Conservation (phyloP, 257 asterid genomes). For the Rhazya stricta region DNA sequence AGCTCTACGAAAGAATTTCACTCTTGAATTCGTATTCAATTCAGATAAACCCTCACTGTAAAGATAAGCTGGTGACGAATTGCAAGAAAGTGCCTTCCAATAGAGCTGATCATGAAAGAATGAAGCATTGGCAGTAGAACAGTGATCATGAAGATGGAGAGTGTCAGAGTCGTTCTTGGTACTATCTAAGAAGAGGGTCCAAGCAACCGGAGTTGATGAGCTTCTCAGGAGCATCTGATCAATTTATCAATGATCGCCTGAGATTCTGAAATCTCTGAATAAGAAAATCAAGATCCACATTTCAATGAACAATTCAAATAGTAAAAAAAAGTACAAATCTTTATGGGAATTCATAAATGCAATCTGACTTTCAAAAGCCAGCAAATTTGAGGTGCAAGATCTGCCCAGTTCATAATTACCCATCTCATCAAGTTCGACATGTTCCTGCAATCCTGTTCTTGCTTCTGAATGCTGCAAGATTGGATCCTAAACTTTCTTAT, state of each 20-base stretch:
- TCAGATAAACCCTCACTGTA: background rate
- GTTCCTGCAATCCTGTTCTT: too few relatives aligned
- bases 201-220: conserved; percentile 29
- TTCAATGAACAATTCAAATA: background rate
- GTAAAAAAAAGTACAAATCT: background rate
- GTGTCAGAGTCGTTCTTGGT: conserved; percentile 10
- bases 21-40: background rate
- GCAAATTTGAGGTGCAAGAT: too few relatives aligned
- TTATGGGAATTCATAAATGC: background rate
- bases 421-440: too few relatives aligned
- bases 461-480: too few relatives aligned
- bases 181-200: conserved; percentile 20
- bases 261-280: conserved; percentile 15
- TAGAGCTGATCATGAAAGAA: background rate
- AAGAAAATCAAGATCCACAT: conserved; percentile 11
- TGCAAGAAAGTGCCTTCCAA: conserved; percentile 18
- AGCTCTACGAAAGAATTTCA: conserved; percentile 12
- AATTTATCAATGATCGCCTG: conserved; percentile 7
- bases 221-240: conserved; percentile 29
- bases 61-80: conserved; percentile 9
- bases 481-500: too few relatives aligned
- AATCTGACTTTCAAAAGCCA: background rate
- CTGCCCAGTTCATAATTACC: too few relatives aligned
- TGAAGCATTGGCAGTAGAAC: conserved; percentile 8
- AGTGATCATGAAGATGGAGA: conserved; percentile 4